A percentile compares a stretch with the other conserved stretches of the same genome.
phyloP scores from a whole-genome alignment of 306 rosid species.

The Ochetophila trinervis region DNA sequence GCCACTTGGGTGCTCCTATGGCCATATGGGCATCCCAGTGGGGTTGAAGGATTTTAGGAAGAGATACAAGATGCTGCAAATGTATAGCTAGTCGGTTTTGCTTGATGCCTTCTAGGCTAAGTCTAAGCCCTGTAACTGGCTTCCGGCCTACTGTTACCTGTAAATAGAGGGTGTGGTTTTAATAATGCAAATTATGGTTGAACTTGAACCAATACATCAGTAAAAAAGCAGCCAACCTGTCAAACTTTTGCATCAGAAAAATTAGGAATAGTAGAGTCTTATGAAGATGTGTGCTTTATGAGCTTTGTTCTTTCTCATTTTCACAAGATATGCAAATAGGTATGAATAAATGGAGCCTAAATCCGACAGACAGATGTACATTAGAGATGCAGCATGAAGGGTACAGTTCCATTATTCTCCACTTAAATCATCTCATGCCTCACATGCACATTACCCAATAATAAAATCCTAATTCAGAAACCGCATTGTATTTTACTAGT shows the following conservation, averaged over 20 bases:
- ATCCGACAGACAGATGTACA: no score
- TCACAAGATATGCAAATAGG: neutral
- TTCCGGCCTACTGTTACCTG: slow-evolving; percentile 99
- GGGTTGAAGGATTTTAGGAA: slow-evolving; percentile 89
- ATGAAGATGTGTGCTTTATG: neutral
- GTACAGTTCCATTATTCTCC: no score
- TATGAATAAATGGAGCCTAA: no score
- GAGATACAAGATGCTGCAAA: slow-evolving; percentile 91
- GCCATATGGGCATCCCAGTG: slow-evolving; percentile 94
- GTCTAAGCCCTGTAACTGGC: slow-evolving; percentile 93
- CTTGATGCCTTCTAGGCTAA: slow-evolving; percentile 81
- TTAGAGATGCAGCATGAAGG: no score
- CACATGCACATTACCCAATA: neutral
- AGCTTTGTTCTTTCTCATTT: neutral
- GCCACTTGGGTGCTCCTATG: slow-evolving; percentile 97
- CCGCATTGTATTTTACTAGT: neutral
- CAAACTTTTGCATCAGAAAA: neutral
- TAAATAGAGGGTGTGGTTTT: slow-evolving; percentile 21
- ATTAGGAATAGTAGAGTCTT: neutral
- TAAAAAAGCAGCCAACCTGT: neutral
- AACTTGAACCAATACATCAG: neutral
- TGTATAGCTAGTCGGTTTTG: slow-evolving; percentile 85
- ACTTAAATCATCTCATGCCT: no score
- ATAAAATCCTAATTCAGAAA: neutral
- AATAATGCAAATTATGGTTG: slow-evolving; percentile 3